A percentile compares a stretch with the other conserved stretches of the same genome.
Conservation (phyloP, 345 rosid species). For the Gossypium rotundifolium region DNA sequence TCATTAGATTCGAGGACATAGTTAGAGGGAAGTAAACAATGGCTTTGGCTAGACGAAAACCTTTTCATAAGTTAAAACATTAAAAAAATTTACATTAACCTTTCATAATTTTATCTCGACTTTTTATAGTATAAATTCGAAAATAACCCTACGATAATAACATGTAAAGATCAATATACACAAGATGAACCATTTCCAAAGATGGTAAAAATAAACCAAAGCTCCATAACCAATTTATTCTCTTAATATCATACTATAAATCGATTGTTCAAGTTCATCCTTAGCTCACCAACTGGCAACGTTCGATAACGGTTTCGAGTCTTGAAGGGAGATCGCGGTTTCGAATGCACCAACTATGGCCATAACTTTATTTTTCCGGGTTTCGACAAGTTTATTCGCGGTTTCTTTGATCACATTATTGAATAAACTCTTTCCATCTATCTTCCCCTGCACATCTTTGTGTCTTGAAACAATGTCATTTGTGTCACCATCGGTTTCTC, state of each 20-base stretch:
- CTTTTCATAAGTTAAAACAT: too few species aligned
- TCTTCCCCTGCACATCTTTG: constrained; percentile 51
- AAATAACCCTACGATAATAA: neutral
- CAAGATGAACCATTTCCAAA: neutral
- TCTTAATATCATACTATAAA: constrained; percentile 8
- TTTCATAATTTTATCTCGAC: too few species aligned
- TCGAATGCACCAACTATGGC: constrained; percentile 96
- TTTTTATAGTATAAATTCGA: neutral
- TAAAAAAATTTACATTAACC: too few species aligned
- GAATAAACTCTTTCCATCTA: constrained; percentile 45
- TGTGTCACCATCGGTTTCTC: constrained; percentile 28
- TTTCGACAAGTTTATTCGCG: constrained; percentile 69
- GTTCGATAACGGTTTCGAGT: constrained; percentile 31
- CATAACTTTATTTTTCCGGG: constrained; percentile 80
- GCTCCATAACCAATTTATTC: constrained; percentile 6
- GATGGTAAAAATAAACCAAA: too few species aligned
- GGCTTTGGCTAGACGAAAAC: too few species aligned
- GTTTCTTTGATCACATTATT: constrained; percentile 90
- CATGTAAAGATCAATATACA: constrained; percentile 20
- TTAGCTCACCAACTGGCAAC: neutral
- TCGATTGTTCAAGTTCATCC: neutral
- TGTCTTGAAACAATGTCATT: constrained; percentile 49
- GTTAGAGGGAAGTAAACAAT: too few species aligned
- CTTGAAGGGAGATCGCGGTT: constrained; percentile 82
- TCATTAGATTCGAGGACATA: too few species aligned